Evolutionary conservation across 2,329 filamentous ascomycete species (phyloP).

Genomic region (Aaosphaeria arxii): DNA sequence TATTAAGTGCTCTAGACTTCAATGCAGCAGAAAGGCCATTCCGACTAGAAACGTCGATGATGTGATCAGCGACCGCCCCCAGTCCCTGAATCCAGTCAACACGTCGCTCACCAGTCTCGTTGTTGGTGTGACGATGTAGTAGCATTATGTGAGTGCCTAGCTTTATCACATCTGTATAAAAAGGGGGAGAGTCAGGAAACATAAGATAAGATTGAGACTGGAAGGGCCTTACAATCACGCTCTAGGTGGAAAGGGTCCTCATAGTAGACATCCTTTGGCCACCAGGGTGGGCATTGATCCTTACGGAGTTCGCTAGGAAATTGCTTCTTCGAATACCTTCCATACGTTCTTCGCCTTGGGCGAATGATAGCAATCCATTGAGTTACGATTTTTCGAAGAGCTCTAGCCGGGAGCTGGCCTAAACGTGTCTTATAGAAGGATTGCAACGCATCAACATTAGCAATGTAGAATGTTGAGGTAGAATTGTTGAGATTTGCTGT

Average conservation of each 20-base stretch:
- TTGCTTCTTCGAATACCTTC: slow-evolving; percentile 20
- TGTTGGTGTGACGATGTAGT: neutral
- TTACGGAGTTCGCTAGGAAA: slow-evolving; percentile 9
- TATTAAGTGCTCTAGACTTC: slow-evolving; percentile 20
- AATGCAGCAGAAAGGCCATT: slow-evolving; percentile 20
- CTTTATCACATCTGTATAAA: slow-evolving; percentile 16
- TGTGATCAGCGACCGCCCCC: slow-evolving; percentile 14
- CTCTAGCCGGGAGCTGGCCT: slow-evolving; percentile 30
- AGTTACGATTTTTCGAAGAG: slow-evolving; percentile 28
- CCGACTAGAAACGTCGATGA: slow-evolving; percentile 14
- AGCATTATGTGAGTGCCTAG: slow-evolving; percentile 27
- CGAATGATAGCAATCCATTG: slow-evolving; percentile 28
- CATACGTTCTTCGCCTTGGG: slow-evolving; percentile 21
- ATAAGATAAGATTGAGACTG: neutral
- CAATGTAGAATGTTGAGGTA: slow-evolving; percentile 21
- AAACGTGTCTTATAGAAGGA: slow-evolving; percentile 22
- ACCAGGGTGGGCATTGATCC: slow-evolving; percentile 23
- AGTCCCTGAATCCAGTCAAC: slow-evolving; percentile 23
- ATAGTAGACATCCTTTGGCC: slow-evolving; percentile 26
- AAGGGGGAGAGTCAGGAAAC: slow-evolving; percentile 2
- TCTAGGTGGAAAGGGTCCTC: slow-evolving; percentile 32
- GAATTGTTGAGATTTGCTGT: neutral
- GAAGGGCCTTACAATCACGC: slow-evolving; percentile 16
- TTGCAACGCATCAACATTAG: slow-evolving; percentile 16
- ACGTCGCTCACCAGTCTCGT: slow-evolving; percentile 13